Evolutionary conservation across 1,284 basidiomycete genomes (phyloP), one percentile per base, ranked within the genome.

Genomic region (Cryptococcus maquisensis): DNA sequence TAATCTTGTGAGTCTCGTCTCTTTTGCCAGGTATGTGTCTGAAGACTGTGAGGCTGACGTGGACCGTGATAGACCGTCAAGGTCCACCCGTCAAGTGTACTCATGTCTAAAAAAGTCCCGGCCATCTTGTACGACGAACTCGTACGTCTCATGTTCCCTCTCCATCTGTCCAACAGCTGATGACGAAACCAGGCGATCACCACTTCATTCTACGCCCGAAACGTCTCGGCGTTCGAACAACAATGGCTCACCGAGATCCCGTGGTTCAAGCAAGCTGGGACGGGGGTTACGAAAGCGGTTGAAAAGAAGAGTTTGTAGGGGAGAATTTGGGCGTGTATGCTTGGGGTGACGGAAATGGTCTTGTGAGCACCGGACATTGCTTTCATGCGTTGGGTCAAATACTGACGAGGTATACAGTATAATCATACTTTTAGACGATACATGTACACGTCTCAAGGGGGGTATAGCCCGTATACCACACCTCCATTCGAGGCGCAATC

Each of bases 111-210:
- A 67, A 90, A 88, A 69, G 82, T 85, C 1, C 84, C 86, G 0
- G 89, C 86, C 5, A 90, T 97, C 54, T 81, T 96, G 45, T 97
- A 89, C 68, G 87, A 94, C 69, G 93, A 96, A 71, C 78, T 96
- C 65, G 92, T 94, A 60, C 64, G 87, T 80, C 18, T 16, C 9
- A 9, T 15, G 6, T 23, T 49, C 41, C 2, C 28, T 42, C 21
- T 18, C 48, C 12, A 12, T 28, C 49, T 12, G 13, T 3, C 5
- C 16, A 20, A 45, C 20, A 21, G 9, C 51, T 52, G 54, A 49
- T 50, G 37, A 41, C 28, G 37, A 2, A 36, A 24, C 0, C 57
- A 90, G 90, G 81, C 91, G 20, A 85, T 87, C 68, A 96, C 92
- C 21, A 87, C 84, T 40, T 84, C 86, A 49, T 85, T 89, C 39